Evolutionary conservation across 768 basidiomycete genomes (phyloP).

Genomic region (Boletus vermiculosoides): DNA sequence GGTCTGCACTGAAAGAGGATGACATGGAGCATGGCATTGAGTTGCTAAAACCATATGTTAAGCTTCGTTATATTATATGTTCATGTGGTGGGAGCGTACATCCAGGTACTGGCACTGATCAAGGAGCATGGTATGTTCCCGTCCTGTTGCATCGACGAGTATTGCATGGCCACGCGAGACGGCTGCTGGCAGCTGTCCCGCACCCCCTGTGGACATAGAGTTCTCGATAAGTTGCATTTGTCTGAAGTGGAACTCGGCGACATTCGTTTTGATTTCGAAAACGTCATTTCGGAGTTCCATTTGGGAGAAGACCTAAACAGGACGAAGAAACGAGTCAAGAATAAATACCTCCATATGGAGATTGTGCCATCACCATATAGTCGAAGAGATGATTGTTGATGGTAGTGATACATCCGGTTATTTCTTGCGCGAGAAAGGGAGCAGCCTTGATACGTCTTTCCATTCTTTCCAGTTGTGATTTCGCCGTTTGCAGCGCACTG

Average conservation of each 20-base stretch:
- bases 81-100: neutral
- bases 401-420: neutral
- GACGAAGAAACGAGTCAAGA: neutral
- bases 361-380: constrained; percentile 1
- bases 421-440: constrained; percentile 2
- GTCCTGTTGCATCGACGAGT: constrained; percentile 3
- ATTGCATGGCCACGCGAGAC: neutral
- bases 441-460: neutral
- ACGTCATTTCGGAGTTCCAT: constrained; percentile 1
- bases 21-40: neutral
- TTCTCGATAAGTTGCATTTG: neutral
- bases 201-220: neutral
- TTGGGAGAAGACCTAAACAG: neutral
- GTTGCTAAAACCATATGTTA: no score
- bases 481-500: neutral
- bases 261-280: neutral
- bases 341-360: no score
- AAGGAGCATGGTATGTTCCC: neutral
- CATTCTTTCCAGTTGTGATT: neutral
- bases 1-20: neutral
- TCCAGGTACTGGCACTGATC: constrained; percentile 1
- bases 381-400: neutral
- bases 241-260: neutral
- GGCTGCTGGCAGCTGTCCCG: neutral
- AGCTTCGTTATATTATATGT: neutral